Evolutionary conservation across 805 yeast genomes (phyloP).

Genomic region (Saccharomycodes ludwigii): DNA sequence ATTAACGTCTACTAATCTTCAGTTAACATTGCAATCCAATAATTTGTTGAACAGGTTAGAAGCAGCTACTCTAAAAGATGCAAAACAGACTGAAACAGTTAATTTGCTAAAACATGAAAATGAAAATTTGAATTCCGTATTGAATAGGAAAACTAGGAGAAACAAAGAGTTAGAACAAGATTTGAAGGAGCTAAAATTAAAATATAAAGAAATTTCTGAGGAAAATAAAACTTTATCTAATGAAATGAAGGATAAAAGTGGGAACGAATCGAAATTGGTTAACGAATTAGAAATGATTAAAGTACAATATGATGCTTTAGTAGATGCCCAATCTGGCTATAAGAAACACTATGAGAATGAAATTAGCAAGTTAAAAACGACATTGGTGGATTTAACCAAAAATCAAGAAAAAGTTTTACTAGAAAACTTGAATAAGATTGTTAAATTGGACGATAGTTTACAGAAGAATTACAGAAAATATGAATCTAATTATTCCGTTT

Average conservation of each 20-base stretch:
- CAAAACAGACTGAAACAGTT: conserved; percentile 37
- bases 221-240: conserved; percentile 4
- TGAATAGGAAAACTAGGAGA: conserved; percentile 60
- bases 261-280: conserved; percentile 6
- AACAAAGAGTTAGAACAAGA: conserved; percentile 51
- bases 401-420: background rate
- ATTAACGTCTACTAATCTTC: conserved; percentile 29
- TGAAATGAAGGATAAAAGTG: conserved; percentile 2
- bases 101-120: conserved; percentile 68
- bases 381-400: conserved; percentile 2
- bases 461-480: too few species aligned
- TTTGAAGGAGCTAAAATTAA: conserved; percentile 3
- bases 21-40: conserved; percentile 27
- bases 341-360: conserved; percentile 15
- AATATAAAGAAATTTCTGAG: conserved; percentile 4
- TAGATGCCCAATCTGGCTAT: conserved; percentile 16
- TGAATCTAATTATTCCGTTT: too few species aligned
- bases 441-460: conserved; percentile 1
- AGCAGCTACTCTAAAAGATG: conserved; percentile 27
- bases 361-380: conserved; percentile 7
- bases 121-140: conserved; percentile 55
- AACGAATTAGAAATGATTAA: conserved; percentile 12
- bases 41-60: conserved; percentile 44
- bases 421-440: conserved; percentile 1
- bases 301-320: conserved; percentile 15